These are phyloP conservation scores for Phalaenopsis aphrodite DNA, from an alignment of 106 monocot species.

Conservation along the genomic window DNA sequence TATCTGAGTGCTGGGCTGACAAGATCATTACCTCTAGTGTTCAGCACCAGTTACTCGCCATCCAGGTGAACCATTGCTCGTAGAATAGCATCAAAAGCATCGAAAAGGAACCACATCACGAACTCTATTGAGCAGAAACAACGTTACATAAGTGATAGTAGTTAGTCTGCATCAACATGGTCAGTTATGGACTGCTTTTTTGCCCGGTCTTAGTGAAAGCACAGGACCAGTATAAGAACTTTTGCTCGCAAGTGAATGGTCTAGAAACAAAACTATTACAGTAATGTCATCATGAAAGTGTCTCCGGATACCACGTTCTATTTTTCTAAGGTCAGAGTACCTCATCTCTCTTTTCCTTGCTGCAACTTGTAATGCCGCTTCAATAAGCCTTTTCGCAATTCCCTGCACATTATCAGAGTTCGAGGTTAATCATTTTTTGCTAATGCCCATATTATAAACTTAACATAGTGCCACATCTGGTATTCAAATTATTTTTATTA, in stretches of 20 bases:
- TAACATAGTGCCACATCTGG: no score
- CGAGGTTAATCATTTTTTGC: background rate
- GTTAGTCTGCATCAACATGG: background rate
- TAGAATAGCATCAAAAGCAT: no score
- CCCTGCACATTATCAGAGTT: background rate
- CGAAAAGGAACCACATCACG: no score
- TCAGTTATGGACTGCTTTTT: background rate
- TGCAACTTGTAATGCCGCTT: constrained; percentile 3
- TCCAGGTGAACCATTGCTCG: no score
- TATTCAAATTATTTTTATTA: no score
- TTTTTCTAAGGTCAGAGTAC: constrained; percentile 9
- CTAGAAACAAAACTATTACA: constrained; percentile 7
- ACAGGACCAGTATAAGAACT: constrained; percentile 2
- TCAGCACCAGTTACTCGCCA: no score
- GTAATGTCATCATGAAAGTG: constrained; percentile 15
- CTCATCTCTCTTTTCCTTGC: constrained; percentile 14
- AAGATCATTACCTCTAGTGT: background rate
- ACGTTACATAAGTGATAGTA: no score
- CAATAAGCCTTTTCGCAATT: constrained; percentile 10
- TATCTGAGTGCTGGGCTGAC: background rate
- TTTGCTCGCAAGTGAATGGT: constrained; percentile 2
- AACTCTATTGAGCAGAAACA: no score
- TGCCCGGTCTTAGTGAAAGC: constrained; percentile 5
- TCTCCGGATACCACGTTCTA: constrained; percentile 10
- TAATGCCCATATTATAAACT: no score